Percentiles rank a stretch among this genome's conserved stretches.
These are phyloP conservation scores for Myxozyma kluyveri DNA, from an alignment of 805 yeast species.

Conservation along the genomic window DNA sequence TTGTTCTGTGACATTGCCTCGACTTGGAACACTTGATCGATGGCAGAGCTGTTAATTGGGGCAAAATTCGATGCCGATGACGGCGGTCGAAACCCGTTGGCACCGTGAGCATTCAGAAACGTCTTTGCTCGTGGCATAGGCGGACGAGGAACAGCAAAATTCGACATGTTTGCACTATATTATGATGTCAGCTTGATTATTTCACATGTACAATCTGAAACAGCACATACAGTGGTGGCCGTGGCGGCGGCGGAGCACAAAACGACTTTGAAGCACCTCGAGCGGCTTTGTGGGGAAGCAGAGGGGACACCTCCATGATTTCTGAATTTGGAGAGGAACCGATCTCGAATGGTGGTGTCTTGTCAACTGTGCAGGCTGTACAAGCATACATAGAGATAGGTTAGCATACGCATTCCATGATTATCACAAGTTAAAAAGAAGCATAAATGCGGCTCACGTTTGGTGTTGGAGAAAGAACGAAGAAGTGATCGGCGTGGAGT, in stretches of 20 bases:
- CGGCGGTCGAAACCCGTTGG: constrained; percentile 15
- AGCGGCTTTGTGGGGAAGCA: constrained; percentile 22
- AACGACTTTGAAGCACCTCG: neutral
- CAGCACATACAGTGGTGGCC: constrained; percentile 6
- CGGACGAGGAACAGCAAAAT: neutral
- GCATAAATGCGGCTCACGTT: too few species aligned
- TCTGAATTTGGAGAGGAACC: constrained; percentile 19
- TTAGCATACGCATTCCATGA: neutral
- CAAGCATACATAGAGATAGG: too few species aligned
- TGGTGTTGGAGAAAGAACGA: constrained; percentile 32
- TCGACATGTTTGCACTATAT: neutral
- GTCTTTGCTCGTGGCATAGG: neutral
- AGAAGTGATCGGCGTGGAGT: constrained; percentile 39
- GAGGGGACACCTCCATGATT: constrained; percentile 26
- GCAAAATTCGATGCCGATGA: neutral
- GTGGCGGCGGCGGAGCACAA: neutral
- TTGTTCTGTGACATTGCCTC: too few species aligned
- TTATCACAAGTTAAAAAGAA: too few species aligned
- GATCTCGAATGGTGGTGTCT: constrained; percentile 22
- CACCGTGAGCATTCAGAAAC: neutral
- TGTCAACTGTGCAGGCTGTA: constrained; percentile 9
- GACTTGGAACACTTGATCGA: neutral
- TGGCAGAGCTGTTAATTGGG: neutral
- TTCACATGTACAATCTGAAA: too few species aligned
- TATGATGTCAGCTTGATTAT: constrained; percentile 9